Base-by-base conservation (phyloP, 306 rosid species). In the Acacia melanoxylon region DNA sequence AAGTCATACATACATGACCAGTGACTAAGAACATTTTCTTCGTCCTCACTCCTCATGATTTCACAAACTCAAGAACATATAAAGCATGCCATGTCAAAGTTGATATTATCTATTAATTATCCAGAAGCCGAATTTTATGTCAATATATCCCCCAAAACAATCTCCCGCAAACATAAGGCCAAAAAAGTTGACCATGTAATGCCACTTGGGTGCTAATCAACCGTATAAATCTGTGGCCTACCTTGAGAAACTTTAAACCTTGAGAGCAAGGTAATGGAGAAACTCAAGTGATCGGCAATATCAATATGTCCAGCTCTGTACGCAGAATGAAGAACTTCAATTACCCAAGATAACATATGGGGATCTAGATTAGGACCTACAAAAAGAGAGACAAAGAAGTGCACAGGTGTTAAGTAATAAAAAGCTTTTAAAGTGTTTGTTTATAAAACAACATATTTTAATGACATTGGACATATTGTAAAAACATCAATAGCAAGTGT, bases 341-440 rank as follows among this genome's bases (percentile, higher is more conserved):
- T 67, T 20, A 74, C 83, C 41, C 92, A 89, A 76, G 88, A 86
- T 78, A 91, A 74, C 58, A 74, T 69, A 46, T 29, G 25, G 4
- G 91, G 88, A n/a, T 92, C 94, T 82, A 93, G 82, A 86, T 90
- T 91, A 42, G 89, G 91, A 82, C 92, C 99, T 95, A 89, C 82
- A 85, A 84, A 37, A 37, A 67, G 22, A 72, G 42, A 46, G 83
- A 70, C 37, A 45, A 48, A 13, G 69, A 63, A 74, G 66, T 54
- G 45, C 25, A 58, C 46, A 74, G 54, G 42, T 71, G 75, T 70
- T 63, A 6, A 37, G 41, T 37, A 37, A 37, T 37, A 6, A 37
- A 37, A 37, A 37, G 41, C 8, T 37, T 37, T 37, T 37, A 65
- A 51, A 45, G 54, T 15, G 46, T 72, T 76, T 77, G 58, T 63